Evolutionary conservation across 140 eudicot genomes (phyloP), one percentile per base, ranked within the genome.

Genomic region (Anethum foeniculum): DNA sequence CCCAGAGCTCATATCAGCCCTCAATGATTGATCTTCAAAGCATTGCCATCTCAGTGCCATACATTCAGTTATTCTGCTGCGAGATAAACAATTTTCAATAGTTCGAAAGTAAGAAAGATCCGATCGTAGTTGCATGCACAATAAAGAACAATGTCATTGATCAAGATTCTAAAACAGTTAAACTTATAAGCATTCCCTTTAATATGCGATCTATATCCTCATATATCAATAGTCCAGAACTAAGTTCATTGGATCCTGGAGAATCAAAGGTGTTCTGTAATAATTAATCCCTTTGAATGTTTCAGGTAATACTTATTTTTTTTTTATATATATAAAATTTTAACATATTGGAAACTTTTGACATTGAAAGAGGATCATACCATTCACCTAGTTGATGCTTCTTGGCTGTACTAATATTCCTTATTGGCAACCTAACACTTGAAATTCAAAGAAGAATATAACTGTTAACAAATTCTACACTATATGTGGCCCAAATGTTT

Each of bases 401-500:
- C 82, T 67, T 81, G 76, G 80, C 28, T 81, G 80, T 73, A 25
- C 72, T 81, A 54, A n/a, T 81, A 71, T 43, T 72, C 83, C 44
- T 76, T 58, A 41, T 81, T 81, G 79, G 81, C 74, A 54, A 82
- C 76, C 81, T 58, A 68, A 80, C 25, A 82, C 80, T 78, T 80
- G 28, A 69, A 69, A 79, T 72, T 77, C 34, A 65, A 85, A 82
- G 56, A 82, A 81, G 92, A 84, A 86, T 85, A 86, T 83, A 80
- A 87, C 79, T 84, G 83, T 80, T 77, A 81, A 77, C 77, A 84
- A 78, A 54, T 84, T 80, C 71, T 54, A 75, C 82, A 83, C 81
- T 77, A 77, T 81, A 79, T 81, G 87, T 87, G 96, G 97, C 86
- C 89, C 93, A 90, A 87, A 84, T 85, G 89, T 86, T 89, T 88